phyloP scores from a whole-genome alignment of 805 yeast genomes.

The Ogataea corticis region DNA sequence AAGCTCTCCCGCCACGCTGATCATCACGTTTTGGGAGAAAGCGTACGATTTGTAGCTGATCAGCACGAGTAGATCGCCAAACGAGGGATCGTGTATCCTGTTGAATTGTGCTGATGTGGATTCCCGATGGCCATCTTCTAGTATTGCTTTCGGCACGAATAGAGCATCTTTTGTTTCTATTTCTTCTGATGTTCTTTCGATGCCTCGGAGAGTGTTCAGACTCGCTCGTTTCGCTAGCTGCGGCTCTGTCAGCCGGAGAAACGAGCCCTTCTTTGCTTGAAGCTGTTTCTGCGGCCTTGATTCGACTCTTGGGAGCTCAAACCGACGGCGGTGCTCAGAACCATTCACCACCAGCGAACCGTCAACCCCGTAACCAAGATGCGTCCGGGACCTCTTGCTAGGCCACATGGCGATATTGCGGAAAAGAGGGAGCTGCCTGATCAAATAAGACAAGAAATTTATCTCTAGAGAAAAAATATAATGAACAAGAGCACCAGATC shows the following conservation, averaged over 20 bases:
- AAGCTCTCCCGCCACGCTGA: constrained; percentile 35
- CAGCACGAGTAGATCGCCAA: constrained; percentile 28
- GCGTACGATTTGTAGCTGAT: constrained; percentile 1
- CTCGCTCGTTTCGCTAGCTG: constrained; percentile 4
- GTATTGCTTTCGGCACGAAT: constrained; percentile 30
- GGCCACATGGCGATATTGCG: constrained; percentile 38
- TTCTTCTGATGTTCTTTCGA: background rate
- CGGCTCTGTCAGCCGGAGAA: constrained; percentile 9
- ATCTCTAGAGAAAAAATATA: background rate
- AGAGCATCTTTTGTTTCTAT: constrained; percentile 14
- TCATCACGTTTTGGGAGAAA: constrained; percentile 16
- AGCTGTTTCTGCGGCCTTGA: background rate
- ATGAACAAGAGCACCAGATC: background rate
- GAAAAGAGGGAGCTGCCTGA: background rate
- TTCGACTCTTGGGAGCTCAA: constrained; percentile 14
- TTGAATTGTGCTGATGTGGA: constrained; percentile 30
- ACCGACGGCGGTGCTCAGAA: background rate
- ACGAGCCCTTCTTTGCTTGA: constrained; percentile 19
- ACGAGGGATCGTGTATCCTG: constrained; percentile 38
- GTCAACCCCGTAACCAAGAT: constrained; percentile 44
- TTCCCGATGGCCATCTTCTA: constrained; percentile 28
- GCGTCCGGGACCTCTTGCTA: constrained; percentile 38
- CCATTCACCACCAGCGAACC: constrained; percentile 29
- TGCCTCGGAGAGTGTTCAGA: background rate
- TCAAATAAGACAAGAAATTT: background rate